Percentiles rank a stretch among this genome's conserved stretches.
phyloP scores from a whole-genome alignment of 2,329 filamentous ascomycete species.

The Diaporthe aspalathi region DNA sequence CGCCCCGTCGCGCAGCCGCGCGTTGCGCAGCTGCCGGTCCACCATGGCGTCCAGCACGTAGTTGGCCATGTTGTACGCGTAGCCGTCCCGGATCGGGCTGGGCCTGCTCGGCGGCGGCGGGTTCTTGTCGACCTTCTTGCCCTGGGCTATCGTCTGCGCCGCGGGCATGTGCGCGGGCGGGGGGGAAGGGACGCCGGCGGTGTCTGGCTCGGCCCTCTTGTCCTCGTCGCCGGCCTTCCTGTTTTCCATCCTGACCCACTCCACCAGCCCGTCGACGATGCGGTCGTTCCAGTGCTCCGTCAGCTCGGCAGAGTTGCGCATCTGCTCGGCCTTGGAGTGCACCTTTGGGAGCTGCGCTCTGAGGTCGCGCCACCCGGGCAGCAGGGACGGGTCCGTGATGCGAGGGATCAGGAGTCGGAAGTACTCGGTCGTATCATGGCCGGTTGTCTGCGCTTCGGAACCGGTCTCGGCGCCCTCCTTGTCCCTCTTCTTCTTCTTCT shows the following conservation, averaged over 20 bases:
- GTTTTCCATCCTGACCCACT: conserved; percentile 56
- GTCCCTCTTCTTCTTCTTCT: conserved; percentile 31
- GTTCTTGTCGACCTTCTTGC: background rate
- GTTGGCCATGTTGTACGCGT: conserved; percentile 54
- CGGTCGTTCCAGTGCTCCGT: conserved; percentile 62
- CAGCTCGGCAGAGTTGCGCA: conserved; percentile 65
- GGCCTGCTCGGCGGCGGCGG: conserved; percentile 1
- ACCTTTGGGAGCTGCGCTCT: conserved; percentile 57
- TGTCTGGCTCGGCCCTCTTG: conserved; percentile 19
- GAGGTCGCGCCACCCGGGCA: conserved; percentile 62
- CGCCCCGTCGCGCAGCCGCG: conserved; percentile 54
- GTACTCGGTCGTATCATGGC: conserved; percentile 31
- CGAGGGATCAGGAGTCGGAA: conserved; percentile 65
- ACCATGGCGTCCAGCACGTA: conserved; percentile 58
- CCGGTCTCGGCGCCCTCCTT: conserved; percentile 1
- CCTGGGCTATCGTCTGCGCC: background rate
- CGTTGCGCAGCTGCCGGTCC: conserved; percentile 59
- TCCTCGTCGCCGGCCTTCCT: conserved; percentile 38
- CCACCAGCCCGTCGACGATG: conserved; percentile 53
- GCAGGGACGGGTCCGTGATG: conserved; percentile 64
- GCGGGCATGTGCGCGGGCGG: background rate
- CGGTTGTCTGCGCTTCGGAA: background rate
- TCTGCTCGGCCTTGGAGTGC: conserved; percentile 62
- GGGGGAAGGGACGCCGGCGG: background rate
- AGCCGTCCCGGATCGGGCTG: conserved; percentile 54